phyloP scores from a whole-genome alignment of 2,329 filamentous ascomycete genomes.

The Parastagonospora avenae region DNA sequence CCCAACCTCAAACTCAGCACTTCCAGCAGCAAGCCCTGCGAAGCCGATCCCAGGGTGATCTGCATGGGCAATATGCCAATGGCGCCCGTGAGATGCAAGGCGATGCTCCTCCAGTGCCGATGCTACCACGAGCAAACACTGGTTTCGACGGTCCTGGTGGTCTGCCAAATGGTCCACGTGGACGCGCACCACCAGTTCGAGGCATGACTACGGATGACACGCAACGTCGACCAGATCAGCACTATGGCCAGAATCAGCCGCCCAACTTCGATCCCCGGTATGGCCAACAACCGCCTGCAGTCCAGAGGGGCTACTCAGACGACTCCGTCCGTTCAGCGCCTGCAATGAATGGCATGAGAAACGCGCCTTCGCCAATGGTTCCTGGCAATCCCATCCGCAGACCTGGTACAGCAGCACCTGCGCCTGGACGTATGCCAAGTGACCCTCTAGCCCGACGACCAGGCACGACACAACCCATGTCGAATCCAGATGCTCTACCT shows the following conservation, averaged over 20 bases:
- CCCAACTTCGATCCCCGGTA: conserved; percentile 36
- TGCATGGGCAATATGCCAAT: conserved; percentile 47
- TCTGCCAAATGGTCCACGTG: conserved; percentile 33
- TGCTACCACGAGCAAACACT: conserved; percentile 58
- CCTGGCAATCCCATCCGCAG: conserved; percentile 32
- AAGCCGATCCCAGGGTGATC: conserved; percentile 70
- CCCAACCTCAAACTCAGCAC: conserved; percentile 11
- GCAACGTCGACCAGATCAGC: conserved; percentile 20
- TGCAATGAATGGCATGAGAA: conserved; percentile 37
- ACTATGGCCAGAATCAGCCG: conserved; percentile 24
- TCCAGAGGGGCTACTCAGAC: conserved; percentile 41
- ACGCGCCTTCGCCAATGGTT: conserved; percentile 30
- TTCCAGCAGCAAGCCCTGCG: conserved; percentile 54
- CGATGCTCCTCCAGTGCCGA: conserved; percentile 58
- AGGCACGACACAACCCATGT: conserved; percentile 49
- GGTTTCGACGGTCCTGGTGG: conserved; percentile 28
- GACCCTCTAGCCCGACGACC: conserved; percentile 38
- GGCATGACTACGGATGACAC: conserved; percentile 15
- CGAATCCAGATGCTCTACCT: conserved; percentile 61
- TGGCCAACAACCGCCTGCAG: conserved; percentile 33
- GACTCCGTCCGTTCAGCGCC: conserved; percentile 46
- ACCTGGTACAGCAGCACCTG: conserved; percentile 40
- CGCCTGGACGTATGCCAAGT: conserved; percentile 29
- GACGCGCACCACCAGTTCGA: conserved; percentile 33
- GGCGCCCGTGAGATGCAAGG: conserved; percentile 72